Evolutionary conservation across 495 filamentous ascomycete genomes (phyloP).

Genomic region (Talaromyces thailandensis): DNA sequence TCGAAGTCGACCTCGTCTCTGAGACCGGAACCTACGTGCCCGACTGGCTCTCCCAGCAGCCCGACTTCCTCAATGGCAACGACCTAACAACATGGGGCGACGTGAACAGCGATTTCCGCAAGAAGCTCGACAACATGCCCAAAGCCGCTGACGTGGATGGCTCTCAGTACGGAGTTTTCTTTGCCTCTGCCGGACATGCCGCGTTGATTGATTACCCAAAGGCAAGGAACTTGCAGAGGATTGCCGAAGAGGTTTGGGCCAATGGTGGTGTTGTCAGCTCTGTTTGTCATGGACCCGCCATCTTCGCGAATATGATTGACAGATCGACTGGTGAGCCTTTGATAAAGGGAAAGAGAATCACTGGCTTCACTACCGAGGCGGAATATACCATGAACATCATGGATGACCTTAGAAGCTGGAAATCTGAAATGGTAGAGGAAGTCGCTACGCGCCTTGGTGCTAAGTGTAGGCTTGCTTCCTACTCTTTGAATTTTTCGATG

Average conservation of each 20-base stretch:
- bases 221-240: constrained; percentile 26
- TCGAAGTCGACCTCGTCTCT: constrained; percentile 39
- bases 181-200: constrained; percentile 36
- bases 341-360: constrained; percentile 31
- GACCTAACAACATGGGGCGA: constrained; percentile 31
- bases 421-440: constrained; percentile 28
- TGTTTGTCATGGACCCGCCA: constrained; percentile 34
- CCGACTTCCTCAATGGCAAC: constrained; percentile 30
- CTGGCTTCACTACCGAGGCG: constrained; percentile 35
- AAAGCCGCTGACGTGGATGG: constrained; percentile 23
- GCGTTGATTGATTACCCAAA: constrained; percentile 36
- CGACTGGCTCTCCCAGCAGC: constrained; percentile 33
- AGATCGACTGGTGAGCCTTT: constrained; percentile 26
- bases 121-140: constrained; percentile 29
- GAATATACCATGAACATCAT: constrained; percentile 30
- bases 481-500: constrained; percentile 4
- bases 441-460: constrained; percentile 22
- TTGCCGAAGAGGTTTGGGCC: constrained; percentile 28
- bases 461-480: constrained; percentile 21
- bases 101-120: constrained; percentile 26
- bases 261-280: constrained; percentile 30
- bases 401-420: constrained; percentile 24
- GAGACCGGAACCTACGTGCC: constrained; percentile 34
- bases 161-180: constrained; percentile 31
- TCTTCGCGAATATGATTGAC: constrained; percentile 32